phyloP scores from a whole-genome alignment of 257 asterid genomes.

The Plectranthus barbatus region DNA sequence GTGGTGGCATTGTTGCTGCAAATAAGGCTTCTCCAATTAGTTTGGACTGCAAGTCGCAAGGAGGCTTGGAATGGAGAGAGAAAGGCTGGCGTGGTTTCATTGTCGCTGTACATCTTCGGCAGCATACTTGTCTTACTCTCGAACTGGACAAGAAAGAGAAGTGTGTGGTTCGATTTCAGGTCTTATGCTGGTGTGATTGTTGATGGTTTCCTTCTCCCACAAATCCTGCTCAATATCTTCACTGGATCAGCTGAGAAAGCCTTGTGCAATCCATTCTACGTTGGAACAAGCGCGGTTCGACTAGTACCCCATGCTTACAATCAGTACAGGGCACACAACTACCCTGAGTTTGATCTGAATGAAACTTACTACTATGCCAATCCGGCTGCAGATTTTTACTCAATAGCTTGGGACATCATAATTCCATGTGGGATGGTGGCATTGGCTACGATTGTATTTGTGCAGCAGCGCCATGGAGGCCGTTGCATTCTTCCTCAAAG shows the following conservation, averaged over 20 bases:
- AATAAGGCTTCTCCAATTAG: conserved; percentile 44
- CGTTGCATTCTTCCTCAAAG: conserved; percentile 47
- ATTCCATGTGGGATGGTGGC: conserved; percentile 45
- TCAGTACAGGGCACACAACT: conserved; percentile 43
- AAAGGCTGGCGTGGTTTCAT: conserved; percentile 18
- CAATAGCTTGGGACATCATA: conserved; percentile 60
- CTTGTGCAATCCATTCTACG: conserved; percentile 35
- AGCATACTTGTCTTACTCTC: conserved; percentile 33
- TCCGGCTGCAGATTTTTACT: conserved; percentile 51
- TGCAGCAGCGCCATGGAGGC: conserved; percentile 67
- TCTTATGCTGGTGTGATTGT: conserved; percentile 59
- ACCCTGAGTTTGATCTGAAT: conserved; percentile 8
- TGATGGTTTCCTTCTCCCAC: conserved; percentile 72
- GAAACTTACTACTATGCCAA: conserved; percentile 53
- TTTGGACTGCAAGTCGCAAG: conserved; percentile 36
- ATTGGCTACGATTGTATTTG: conserved; percentile 39
- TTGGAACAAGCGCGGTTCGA: conserved; percentile 49
- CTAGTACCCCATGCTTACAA: conserved; percentile 64
- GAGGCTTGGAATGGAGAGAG: conserved; percentile 30
- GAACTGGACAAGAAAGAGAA: conserved; percentile 21
- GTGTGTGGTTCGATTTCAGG: conserved; percentile 40
- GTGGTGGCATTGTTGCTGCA: conserved; percentile 55
- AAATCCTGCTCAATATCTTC: conserved; percentile 42
- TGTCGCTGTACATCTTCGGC: conserved; percentile 34
- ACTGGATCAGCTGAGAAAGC: conserved; percentile 34